These are phyloP conservation scores for Candida suzukii DNA, from an alignment of 805 yeast genomes.

Conservation along the genomic window DNA sequence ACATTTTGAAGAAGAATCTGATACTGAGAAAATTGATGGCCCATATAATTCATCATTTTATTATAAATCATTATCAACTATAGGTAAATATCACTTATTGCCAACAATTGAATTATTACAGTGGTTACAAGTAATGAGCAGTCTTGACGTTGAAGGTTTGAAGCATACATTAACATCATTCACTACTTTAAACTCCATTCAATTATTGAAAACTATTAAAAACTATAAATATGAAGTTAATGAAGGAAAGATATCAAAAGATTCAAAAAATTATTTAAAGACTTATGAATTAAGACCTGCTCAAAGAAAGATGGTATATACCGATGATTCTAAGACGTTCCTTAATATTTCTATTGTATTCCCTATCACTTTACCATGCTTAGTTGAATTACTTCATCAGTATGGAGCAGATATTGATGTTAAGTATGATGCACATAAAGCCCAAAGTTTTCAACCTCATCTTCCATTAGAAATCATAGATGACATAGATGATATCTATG, in stretches of 20 bases:
- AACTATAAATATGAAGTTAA: slow-evolving; percentile 80
- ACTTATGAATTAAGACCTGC: slow-evolving; percentile 9
- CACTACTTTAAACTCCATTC: slow-evolving; percentile 56
- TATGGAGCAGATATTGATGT: slow-evolving; percentile 71
- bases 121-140: slow-evolving; percentile 83
- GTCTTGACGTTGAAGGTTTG: slow-evolving; percentile 60
- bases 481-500: slow-evolving; percentile 61
- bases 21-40: slow-evolving; percentile 17
- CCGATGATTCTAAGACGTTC: slow-evolving; percentile 25
- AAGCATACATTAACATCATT: slow-evolving; percentile 46
- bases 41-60: slow-evolving; percentile 49
- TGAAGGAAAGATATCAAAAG: slow-evolving; percentile 59
- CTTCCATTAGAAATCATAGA: slow-evolving; percentile 67
- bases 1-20: slow-evolving; percentile 22
- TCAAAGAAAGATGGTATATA: slow-evolving; percentile 12
- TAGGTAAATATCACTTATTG: slow-evolving; percentile 60
- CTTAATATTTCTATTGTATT: slow-evolving; percentile 47
- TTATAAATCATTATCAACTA: slow-evolving; percentile 55
- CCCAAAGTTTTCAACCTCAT: slow-evolving; percentile 59
- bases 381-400: slow-evolving; percentile 59
- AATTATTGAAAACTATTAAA: slow-evolving; percentile 62
- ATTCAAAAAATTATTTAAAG: slow-evolving; percentile 37
- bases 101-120: slow-evolving; percentile 78
- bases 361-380: slow-evolving; percentile 64
- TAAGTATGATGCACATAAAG: slow-evolving; percentile 46